phyloP scores from a whole-genome alignment of 2,329 filamentous ascomycete genomes.

The Fusarium scirpi region DNA sequence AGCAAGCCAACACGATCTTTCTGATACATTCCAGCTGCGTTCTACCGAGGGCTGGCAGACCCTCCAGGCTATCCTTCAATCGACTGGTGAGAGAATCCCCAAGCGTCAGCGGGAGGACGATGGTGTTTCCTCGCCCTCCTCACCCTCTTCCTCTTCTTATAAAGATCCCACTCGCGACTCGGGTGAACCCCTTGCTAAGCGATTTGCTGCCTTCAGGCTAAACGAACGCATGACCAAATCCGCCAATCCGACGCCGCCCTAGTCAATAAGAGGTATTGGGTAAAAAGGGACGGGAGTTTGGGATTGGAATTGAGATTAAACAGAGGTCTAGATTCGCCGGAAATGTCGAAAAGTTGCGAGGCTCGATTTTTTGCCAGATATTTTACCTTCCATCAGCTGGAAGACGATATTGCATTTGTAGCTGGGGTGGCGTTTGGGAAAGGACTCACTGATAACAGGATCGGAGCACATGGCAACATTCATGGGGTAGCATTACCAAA shows the following conservation, averaged over 20 bases:
- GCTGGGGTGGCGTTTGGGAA: conserved; percentile 36
- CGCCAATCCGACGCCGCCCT: conserved; percentile 43
- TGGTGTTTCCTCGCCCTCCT: conserved; percentile 49
- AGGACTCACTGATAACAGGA: conserved; percentile 14
- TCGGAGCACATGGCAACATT: conserved; percentile 35
- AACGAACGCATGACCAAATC: conserved; percentile 55
- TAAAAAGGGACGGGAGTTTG: not conserved
- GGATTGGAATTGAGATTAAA: not conserved
- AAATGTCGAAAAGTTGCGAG: conserved; percentile 9
- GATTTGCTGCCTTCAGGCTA: conserved; percentile 75
- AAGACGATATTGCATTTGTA: conserved; percentile 33
- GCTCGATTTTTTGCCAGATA: conserved; percentile 9
- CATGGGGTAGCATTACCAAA: conserved; percentile 1
- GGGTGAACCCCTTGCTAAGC: conserved; percentile 72
- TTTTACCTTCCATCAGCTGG: conserved; percentile 25
- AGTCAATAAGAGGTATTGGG: conserved; percentile 31
- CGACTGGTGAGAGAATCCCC: conserved; percentile 95
- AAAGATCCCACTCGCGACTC: conserved; percentile 51
- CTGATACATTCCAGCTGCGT: conserved; percentile 84
- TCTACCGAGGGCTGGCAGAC: conserved; percentile 94
- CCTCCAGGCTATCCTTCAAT: conserved; percentile 90
- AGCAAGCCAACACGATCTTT: conserved; percentile 82
- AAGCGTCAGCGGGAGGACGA: conserved; percentile 69
- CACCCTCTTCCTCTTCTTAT: conserved; percentile 47
- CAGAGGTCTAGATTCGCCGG: not conserved